A percentile compares a stretch with the other conserved stretches of the same genome.
phyloP scores from a whole-genome alignment of 805 yeast species.

The Maudiozyma barnettii region DNA sequence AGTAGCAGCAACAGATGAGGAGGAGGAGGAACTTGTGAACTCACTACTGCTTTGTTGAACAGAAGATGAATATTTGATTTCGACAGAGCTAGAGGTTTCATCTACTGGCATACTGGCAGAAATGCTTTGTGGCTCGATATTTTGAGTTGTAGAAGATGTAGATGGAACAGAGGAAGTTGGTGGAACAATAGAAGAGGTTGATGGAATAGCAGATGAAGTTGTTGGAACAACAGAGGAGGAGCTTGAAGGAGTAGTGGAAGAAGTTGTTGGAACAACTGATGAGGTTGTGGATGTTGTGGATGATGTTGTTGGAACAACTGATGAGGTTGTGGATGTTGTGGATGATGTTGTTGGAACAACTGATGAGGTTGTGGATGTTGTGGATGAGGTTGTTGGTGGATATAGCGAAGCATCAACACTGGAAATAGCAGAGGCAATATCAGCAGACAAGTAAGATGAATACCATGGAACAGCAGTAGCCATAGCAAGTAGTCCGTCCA shows the following conservation, averaged over 20 bases:
- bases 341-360: not conserved
- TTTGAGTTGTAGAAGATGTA: not conserved
- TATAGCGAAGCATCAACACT: not conserved
- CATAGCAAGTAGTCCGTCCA: not conserved
- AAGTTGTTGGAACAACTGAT: not conserved
- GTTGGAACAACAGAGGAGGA: not conserved
- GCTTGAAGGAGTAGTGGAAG: not conserved
- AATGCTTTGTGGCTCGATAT: not conserved
- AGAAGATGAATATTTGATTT: not conserved
- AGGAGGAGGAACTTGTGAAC: not conserved
- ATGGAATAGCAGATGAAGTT: not conserved
- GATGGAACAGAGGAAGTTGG: not conserved
- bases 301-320: not conserved
- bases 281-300: not conserved
- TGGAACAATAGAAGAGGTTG: not conserved
- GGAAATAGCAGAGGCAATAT: slow-evolving; percentile 1
- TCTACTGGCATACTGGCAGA: not conserved
- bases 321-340: not conserved
- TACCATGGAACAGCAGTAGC: slow-evolving; percentile 30
- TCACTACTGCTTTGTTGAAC: not conserved
- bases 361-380: not conserved
- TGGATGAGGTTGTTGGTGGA: not conserved
- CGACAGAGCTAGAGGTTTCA: not conserved
- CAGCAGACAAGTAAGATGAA: slow-evolving; percentile 14
- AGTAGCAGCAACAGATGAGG: not conserved